phyloP scores from a whole-genome alignment of 345 rosid genomes.

The Gossypium arboreum region DNA sequence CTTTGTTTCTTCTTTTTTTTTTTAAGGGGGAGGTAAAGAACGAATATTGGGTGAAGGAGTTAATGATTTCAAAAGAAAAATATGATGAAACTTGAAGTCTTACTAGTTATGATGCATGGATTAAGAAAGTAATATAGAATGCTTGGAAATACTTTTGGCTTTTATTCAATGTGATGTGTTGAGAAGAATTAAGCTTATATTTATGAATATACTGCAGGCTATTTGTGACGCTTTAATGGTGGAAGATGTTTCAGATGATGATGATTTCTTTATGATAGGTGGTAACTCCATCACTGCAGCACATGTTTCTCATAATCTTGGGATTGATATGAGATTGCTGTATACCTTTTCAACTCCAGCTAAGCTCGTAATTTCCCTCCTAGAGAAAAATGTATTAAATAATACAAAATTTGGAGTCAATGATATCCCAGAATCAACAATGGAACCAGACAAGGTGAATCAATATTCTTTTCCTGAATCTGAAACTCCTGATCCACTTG shows the following conservation, averaged over 20 bases:
- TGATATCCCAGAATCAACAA: constrained; percentile 25
- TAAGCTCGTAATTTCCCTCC: constrained; percentile 51
- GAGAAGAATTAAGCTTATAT: background rate
- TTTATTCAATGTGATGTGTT: background rate
- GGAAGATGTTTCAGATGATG: constrained; percentile 60
- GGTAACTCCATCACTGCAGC: constrained; percentile 93
- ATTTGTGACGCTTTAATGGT: constrained; percentile 67
- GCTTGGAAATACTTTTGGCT: background rate
- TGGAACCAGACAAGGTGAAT: constrained; percentile 27
- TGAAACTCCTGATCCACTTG: constrained; percentile 19
- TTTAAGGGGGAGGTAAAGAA: background rate
- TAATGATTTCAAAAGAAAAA: background rate
- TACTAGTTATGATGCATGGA: background rate
- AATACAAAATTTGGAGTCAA: constrained; percentile 26
- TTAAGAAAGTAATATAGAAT: background rate
- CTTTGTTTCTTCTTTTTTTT: background rate
- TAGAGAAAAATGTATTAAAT: constrained; percentile 31
- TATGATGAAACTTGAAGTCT: background rate
- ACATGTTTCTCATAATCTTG: constrained; percentile 70
- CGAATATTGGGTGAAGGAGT: background rate
- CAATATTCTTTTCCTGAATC: constrained; percentile 26
- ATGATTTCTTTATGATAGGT: constrained; percentile 80
- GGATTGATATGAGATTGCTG: constrained; percentile 74
- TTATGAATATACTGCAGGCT: constrained; percentile 48
- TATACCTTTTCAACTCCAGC: constrained; percentile 69